phyloP scores from a whole-genome alignment of 75 land plant species.

The Chamaecyparis obtusa region DNA sequence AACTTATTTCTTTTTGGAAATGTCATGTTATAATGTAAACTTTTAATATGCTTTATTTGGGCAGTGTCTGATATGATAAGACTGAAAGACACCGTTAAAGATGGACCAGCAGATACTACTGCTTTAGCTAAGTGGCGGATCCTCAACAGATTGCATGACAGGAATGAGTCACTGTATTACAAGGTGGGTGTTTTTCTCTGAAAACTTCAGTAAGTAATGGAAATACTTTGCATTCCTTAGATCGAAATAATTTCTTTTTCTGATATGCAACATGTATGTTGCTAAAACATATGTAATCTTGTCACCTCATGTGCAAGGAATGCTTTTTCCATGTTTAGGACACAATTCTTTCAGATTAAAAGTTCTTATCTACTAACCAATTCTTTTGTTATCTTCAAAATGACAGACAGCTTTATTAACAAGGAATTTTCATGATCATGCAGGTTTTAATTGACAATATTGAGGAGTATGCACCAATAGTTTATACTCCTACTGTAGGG shows the following conservation, averaged over 20 bases:
- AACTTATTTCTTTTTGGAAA: neutral
- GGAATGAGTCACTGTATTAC: constrained; percentile 97
- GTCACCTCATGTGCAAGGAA: neutral
- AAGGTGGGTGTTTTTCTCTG: constrained; percentile 38
- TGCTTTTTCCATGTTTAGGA: neutral
- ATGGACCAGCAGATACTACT: constrained; percentile 83
- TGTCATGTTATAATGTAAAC: constrained; percentile 3
- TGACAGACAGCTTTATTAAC: neutral
- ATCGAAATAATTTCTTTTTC: neutral
- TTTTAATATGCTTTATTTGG: neutral
- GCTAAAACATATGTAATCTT: neutral
- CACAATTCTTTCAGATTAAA: neutral
- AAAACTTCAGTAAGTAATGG: neutral
- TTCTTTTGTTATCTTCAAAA: neutral
- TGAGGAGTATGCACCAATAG: constrained; percentile 93
- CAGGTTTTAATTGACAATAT: constrained; percentile 91
- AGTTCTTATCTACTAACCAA: neutral
- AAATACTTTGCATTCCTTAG: neutral
- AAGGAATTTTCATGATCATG: neutral
- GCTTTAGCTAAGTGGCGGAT: constrained; percentile 97
- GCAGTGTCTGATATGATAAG: constrained; percentile 88
- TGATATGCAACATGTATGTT: neutral
- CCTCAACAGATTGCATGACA: constrained; percentile 92
- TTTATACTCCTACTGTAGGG: constrained; percentile 98
- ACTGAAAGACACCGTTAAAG: constrained; percentile 64